These are phyloP conservation scores for Luffa aegyptiaca DNA, from an alignment of 306 rosid species.

Conservation along the genomic window DNA sequence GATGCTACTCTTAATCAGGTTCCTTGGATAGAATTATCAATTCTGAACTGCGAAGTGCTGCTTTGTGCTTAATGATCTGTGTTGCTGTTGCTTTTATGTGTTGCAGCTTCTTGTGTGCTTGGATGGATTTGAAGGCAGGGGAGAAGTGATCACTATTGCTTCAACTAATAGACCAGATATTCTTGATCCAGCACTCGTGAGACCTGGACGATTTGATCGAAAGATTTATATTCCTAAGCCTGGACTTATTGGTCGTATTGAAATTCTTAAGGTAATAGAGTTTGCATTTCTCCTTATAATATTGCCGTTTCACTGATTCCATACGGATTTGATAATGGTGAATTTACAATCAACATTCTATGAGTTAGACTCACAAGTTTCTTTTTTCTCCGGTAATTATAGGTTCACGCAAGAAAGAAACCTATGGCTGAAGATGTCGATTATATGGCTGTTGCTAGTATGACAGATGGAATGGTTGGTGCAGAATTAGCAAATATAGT, in stretches of 20 bases:
- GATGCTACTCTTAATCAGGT: conserved; percentile 99
- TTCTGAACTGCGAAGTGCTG: not conserved
- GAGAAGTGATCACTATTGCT: conserved; percentile 96
- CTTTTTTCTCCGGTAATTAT: conserved; percentile 13
- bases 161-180: conserved; percentile 96
- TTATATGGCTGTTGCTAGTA: conserved; percentile 80
- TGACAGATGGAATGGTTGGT: conserved; percentile 99
- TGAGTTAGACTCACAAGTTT: conserved; percentile 6
- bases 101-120: conserved; percentile 88
- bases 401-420: conserved; percentile 98
- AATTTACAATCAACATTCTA: not conserved
- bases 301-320: not conserved
- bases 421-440: conserved; percentile 94
- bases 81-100: conserved; percentile 16
- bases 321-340: not conserved
- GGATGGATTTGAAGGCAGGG: conserved; percentile 98
- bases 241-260: conserved; percentile 83
- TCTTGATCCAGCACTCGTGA: conserved; percentile 91
- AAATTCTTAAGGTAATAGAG: conserved; percentile 63
- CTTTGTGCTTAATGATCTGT: conserved; percentile 20
- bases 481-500: conserved; percentile 95
- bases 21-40: conserved; percentile 7
- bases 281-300: not conserved
- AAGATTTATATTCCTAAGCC: conserved; percentile 93
- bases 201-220: conserved; percentile 96